phyloP scores from a whole-genome alignment of 768 basidiomycete genomes.

The Suillus spraguei region DNA sequence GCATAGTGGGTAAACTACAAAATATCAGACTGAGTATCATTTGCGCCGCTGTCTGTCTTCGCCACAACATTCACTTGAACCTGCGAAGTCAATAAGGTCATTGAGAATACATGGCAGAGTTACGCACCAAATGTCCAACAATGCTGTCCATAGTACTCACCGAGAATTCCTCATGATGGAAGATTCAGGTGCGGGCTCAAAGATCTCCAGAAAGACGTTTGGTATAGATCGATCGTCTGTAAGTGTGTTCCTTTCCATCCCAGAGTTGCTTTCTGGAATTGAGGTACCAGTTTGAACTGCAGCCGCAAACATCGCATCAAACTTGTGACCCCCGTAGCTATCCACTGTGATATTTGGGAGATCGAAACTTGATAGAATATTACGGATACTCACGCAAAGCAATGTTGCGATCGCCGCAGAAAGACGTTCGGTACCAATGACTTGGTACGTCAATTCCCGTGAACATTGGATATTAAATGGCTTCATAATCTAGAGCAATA shows the following conservation, averaged over 20 bases:
- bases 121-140: slow-evolving; percentile 15
- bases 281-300: slow-evolving; percentile 8
- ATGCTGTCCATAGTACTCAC: neutral
- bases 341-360: slow-evolving; percentile 17
- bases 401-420: slow-evolving; percentile 19
- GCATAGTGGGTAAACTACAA: neutral
- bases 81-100: slow-evolving; percentile 6
- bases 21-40: neutral
- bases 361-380: neutral
- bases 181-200: neutral
- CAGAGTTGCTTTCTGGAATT: slow-evolving; percentile 21
- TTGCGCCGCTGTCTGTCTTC: neutral
- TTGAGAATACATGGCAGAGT: neutral
- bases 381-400: slow-evolving; percentile 18
- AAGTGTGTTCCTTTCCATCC: neutral
- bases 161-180: neutral
- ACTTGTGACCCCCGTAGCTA: slow-evolving; percentile 25
- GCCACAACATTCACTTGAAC: slow-evolving; percentile 21
- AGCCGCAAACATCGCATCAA: neutral
- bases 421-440: too few species aligned
- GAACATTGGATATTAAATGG: neutral
- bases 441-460: too few species aligned
- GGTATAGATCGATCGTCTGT: slow-evolving; percentile 8
- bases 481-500: slow-evolving; percentile 18
- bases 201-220: neutral